Evolutionary conservation across 2,329 filamentous ascomycete genomes (phyloP), one percentile per base, ranked within the genome.

Genomic region (Daldinia eschscholtzii): DNA sequence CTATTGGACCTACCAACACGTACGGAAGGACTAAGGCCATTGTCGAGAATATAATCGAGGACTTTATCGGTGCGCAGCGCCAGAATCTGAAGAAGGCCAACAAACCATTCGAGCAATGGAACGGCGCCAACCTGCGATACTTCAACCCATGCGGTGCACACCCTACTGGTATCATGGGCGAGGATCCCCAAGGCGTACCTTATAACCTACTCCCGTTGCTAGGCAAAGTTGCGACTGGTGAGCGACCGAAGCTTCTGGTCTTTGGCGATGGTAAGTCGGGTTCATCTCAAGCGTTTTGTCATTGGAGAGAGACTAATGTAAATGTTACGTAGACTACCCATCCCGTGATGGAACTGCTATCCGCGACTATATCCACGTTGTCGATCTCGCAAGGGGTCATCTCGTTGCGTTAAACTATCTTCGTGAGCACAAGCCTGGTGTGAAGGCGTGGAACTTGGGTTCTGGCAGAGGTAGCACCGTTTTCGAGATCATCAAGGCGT

Each of bases 61-160:
- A 99, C 82, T 90, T 93, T 76, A 88, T 98, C 81, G 91, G 92
- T 66, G 92, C 95, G 18, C 91, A 98, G 85, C 91, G 95, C 76
- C 92, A 88, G 81, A 94, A 93, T 76, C 86, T 90, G 64, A 87
- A 90, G 83, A 97, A 97, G 85, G 90, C 87, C 15, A 93, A 92
- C 71, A 91, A 95, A 82, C 86, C 89, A 33, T 89, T 84, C 63
- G 89, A 93, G 77, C 90, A 93, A 77, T 98, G 93, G 93, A 98
- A 98, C 81, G 96, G 89, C 64, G 96, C 95, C 46, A 85, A 98
- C 73, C 87, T 99, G 76, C 90, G 96, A 76, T 99, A 99, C 85
- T 99, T 99, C 86, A 99, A 99, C 87, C 96, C 96, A 33, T 93
- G 92, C 65, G 96, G 96, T 76, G 92, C 94, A 64, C 96, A 99